Percentiles rank a stretch among this genome's conserved stretches.
These are phyloP conservation scores for Ophiostoma populinum DNA, from an alignment of 2,329 filamentous ascomycete species.

Conservation along the genomic window DNA sequence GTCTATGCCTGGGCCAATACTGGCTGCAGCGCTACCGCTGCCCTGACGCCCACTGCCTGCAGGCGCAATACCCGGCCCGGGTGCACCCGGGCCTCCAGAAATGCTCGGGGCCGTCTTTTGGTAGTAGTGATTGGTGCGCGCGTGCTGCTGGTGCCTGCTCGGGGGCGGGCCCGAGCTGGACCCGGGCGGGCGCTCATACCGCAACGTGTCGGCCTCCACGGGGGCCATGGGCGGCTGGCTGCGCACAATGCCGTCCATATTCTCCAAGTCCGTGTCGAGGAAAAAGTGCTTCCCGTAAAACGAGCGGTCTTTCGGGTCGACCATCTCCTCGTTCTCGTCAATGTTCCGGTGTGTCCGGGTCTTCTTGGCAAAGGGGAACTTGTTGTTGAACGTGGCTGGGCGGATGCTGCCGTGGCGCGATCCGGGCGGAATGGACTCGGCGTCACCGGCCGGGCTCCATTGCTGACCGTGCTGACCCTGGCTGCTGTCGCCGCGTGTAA, in stretches of 20 bases:
- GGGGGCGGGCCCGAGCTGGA: neutral
- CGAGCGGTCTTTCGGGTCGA: slow-evolving; percentile 39
- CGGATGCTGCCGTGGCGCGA: slow-evolving; percentile 14
- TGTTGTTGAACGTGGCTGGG: slow-evolving; percentile 42
- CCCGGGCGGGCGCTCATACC: slow-evolving; percentile 13
- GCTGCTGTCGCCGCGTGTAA: slow-evolving; percentile 22
- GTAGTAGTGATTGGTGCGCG: slow-evolving; percentile 11
- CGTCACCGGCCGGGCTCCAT: no score
- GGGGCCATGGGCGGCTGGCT: slow-evolving; percentile 54
- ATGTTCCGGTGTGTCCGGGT: slow-evolving; percentile 25
- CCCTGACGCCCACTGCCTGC: slow-evolving; percentile 3
- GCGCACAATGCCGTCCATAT: slow-evolving; percentile 83
- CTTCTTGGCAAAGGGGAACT: slow-evolving; percentile 45
- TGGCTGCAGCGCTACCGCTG: slow-evolving; percentile 5
- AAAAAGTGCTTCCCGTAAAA: slow-evolving; percentile 44
- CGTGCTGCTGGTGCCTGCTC: neutral
- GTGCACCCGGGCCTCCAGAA: slow-evolving; percentile 1
- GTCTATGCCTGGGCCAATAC: slow-evolving; percentile 4
- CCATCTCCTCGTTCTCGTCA: slow-evolving; percentile 40
- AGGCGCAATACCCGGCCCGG: neutral
- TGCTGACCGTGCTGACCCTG: no score
- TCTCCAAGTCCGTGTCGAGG: slow-evolving; percentile 72
- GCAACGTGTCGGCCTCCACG: slow-evolving; percentile 37
- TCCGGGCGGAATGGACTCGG: slow-evolving; percentile 11
- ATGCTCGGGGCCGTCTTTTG: slow-evolving; percentile 13